A percentile compares a stretch with the other conserved stretches of the same genome.
These are phyloP conservation scores for Ophiosphaerella narmari DNA, from an alignment of 2,329 filamentous ascomycete species.

Conservation along the genomic window DNA sequence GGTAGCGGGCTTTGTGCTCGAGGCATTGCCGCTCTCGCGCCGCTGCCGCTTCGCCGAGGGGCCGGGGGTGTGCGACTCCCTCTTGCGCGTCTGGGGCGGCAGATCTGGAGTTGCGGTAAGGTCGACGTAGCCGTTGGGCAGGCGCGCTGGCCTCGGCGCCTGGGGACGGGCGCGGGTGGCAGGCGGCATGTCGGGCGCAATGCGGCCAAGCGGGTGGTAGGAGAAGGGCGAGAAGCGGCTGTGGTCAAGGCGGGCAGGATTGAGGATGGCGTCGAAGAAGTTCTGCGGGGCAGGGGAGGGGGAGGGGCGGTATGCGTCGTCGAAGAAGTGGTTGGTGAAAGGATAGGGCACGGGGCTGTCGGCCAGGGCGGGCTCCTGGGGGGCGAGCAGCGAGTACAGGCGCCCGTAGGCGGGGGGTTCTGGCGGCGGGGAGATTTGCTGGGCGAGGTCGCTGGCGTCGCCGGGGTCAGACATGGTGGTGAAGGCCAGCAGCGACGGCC, in stretches of 20 bases:
- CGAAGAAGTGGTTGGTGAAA: slow-evolving; percentile 10
- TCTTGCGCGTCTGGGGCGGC: slow-evolving; percentile 25
- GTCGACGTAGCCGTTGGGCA: slow-evolving; percentile 45
- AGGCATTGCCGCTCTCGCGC: slow-evolving; percentile 19
- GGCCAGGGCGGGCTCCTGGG: too few relatives aligned
- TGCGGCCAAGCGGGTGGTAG: not conserved
- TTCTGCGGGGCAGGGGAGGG: slow-evolving; percentile 20
- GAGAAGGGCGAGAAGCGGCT: slow-evolving; percentile 18
- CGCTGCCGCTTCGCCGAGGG: slow-evolving; percentile 40
- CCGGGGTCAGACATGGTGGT: too few relatives aligned
- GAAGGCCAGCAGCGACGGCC: too few relatives aligned
- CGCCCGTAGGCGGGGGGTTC: too few relatives aligned
- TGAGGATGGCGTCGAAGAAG: slow-evolving; percentile 40
- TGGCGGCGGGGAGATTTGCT: too few relatives aligned
- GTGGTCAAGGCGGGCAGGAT: slow-evolving; percentile 24
- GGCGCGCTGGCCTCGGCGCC: slow-evolving; percentile 23
- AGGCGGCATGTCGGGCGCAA: slow-evolving; percentile 17
- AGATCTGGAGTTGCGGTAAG: slow-evolving; percentile 33
- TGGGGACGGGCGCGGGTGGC: slow-evolving; percentile 18
- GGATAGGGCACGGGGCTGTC: slow-evolving; percentile 1
- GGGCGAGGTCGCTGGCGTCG: too few relatives aligned
- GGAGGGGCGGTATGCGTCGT: slow-evolving; percentile 19
- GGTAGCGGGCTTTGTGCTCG: slow-evolving; percentile 14
- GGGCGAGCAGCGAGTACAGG: too few relatives aligned
- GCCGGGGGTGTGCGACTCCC: slow-evolving; percentile 28